Evolutionary conservation across 2,329 filamentous ascomycete genomes (phyloP).

Genomic region (Clarireedia sp.): DNA sequence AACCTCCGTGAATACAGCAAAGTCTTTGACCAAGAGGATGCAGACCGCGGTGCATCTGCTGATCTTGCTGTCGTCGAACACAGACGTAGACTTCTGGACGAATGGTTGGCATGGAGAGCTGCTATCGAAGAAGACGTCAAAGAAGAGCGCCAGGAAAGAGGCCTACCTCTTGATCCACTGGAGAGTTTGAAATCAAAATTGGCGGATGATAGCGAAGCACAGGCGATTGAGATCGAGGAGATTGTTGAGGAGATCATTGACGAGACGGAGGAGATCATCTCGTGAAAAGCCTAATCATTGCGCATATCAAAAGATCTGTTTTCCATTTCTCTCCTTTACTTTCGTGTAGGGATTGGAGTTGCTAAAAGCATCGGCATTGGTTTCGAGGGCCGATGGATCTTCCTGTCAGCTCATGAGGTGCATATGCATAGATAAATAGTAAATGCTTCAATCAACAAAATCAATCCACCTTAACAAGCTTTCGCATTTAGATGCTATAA

Average conservation of each 20-base stretch:
- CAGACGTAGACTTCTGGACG: constrained; percentile 70
- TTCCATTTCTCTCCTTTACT: constrained; percentile 6
- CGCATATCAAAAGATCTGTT: background rate
- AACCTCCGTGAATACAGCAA: constrained; percentile 96
- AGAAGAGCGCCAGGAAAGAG: constrained; percentile 62
- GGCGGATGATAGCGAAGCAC: constrained; percentile 42
- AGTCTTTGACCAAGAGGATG: constrained; percentile 90
- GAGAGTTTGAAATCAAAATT: constrained; percentile 53
- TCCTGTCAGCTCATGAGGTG: background rate
- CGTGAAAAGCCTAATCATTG: constrained; percentile 1
- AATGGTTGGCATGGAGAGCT: constrained; percentile 83
- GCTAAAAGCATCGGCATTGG: constrained; percentile 9
- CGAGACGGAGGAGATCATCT: constrained; percentile 71
- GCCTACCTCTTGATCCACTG: constrained; percentile 57
- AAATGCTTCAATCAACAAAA: background rate
- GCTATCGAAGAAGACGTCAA: constrained; percentile 61
- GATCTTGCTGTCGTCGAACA: constrained; percentile 90
- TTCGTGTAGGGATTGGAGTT: constrained; percentile 10
- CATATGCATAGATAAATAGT: constrained; percentile 11
- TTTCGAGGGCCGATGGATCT: constrained; percentile 4
- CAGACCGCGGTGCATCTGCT: constrained; percentile 85
- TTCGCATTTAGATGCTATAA: too few relatives aligned
- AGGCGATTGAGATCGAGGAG: constrained; percentile 79
- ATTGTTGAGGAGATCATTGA: constrained; percentile 72
- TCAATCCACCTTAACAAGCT: background rate